Evolutionary conservation across 2,329 filamentous ascomycete genomes (phyloP).

Genomic region (Pseudocercospora vitis): DNA sequence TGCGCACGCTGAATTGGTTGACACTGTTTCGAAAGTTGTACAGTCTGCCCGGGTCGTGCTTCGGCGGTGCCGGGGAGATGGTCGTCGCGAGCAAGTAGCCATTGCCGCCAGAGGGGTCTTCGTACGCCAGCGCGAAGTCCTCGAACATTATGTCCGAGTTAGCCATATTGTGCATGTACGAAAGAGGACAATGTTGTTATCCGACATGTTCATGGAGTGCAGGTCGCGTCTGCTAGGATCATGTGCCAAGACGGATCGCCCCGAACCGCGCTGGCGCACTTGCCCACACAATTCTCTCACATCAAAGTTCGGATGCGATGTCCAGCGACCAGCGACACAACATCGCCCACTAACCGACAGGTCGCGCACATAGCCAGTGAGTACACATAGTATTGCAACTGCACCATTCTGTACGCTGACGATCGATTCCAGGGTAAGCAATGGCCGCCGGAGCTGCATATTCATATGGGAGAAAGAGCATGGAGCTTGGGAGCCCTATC

Average conservation of each 20-base stretch:
- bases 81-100: slow-evolving; percentile 74
- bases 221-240: slow-evolving; percentile 7
- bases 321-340: neutral
- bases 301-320: neutral
- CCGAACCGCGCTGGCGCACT: neutral
- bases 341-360: slow-evolving; percentile 2
- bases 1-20: slow-evolving; percentile 63
- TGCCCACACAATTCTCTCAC: neutral
- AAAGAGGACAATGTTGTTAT: neutral
- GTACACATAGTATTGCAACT: neutral
- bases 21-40: slow-evolving; percentile 70
- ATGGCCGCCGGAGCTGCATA: neutral
- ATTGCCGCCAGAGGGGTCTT: slow-evolving; percentile 62
- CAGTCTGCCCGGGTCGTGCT: slow-evolving; percentile 64
- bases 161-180: slow-evolving; percentile 10
- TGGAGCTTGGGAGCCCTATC: slow-evolving; percentile 2
- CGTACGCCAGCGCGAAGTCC: slow-evolving; percentile 70
- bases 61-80: slow-evolving; percentile 68
- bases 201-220: neutral
- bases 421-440: neutral
- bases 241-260: slow-evolving; percentile 16
- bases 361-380: slow-evolving; percentile 1
- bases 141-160: slow-evolving; percentile 62
- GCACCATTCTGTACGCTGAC: neutral
- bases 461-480: slow-evolving; percentile 9